phyloP scores from a whole-genome alignment of 129 eudicot species.

The Smallanthus sonchifolius region DNA sequence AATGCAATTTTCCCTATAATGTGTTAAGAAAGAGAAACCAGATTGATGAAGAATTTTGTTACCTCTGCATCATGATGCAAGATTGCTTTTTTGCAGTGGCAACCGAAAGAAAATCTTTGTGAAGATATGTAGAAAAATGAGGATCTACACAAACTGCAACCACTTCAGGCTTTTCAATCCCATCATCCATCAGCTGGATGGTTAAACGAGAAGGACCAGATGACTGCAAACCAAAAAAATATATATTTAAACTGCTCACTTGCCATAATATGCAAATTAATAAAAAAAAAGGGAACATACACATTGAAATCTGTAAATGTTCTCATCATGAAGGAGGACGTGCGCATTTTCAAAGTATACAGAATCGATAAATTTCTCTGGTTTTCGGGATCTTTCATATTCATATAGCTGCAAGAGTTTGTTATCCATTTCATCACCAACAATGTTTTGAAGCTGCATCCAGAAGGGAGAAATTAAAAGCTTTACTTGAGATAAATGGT shows the following conservation, averaged over 20 bases:
- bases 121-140: slow-evolving; percentile 70
- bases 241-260: neutral
- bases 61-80: slow-evolving; percentile 73
- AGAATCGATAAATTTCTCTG: slow-evolving; percentile 70
- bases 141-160: slow-evolving; percentile 90
- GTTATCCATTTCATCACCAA: slow-evolving; percentile 75
- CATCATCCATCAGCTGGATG: slow-evolving; percentile 88
- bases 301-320: slow-evolving; percentile 81
- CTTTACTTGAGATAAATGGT: neutral
- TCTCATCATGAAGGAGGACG: slow-evolving; percentile 85
- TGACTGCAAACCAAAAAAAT: slow-evolving; percentile 41
- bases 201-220: slow-evolving; percentile 56
- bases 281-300: slow-evolving; percentile 49
- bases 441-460: slow-evolving; percentile 86
- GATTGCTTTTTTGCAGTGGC: slow-evolving; percentile 50
- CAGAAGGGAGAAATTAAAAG: slow-evolving; percentile 10
- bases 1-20: neutral
- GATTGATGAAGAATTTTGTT: neutral
- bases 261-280: neutral
- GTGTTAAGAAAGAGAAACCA: neutral
- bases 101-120: slow-evolving; percentile 69
- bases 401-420: slow-evolving; percentile 83
- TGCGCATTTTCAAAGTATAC: slow-evolving; percentile 92
- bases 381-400: slow-evolving; percentile 75
- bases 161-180: slow-evolving; percentile 79